Percentiles rank a stretch among this genome's conserved stretches.
Evolutionary conservation across 257 asterid species (phyloP).

Genomic region (Anisodus acutangulus): DNA sequence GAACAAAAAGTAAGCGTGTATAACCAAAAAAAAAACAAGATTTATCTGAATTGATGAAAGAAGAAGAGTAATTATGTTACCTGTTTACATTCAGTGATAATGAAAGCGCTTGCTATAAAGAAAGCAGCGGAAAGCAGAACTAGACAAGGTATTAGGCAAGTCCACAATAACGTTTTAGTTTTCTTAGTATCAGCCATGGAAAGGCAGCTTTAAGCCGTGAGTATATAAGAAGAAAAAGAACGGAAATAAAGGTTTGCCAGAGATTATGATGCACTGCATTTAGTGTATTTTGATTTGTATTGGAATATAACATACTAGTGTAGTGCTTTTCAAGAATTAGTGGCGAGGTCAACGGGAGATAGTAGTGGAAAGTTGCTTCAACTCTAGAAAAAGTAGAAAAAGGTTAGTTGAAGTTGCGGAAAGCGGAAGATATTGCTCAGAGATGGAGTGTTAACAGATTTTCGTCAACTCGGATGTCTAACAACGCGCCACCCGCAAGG

Average conservation of each 20-base stretch:
- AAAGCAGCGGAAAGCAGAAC: constrained; percentile 56
- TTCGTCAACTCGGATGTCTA: too few species aligned
- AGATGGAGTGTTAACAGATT: too few species aligned
- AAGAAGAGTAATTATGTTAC: constrained; percentile 35
- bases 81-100: constrained; percentile 55
- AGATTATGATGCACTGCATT: too few species aligned
- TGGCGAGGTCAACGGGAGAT: not conserved
- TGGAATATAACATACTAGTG: too few species aligned
- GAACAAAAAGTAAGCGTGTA: too few species aligned
- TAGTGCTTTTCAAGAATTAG: too few species aligned
- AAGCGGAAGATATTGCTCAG: not conserved
- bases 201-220: not conserved
- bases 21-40: not conserved
- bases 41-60: not conserved
- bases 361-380: constrained; percentile 20
- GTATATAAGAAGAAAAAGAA: not conserved
- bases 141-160: constrained; percentile 44
- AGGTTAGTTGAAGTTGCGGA: not conserved
- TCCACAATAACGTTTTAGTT: constrained; percentile 44
- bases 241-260: not conserved
- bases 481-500: too few species aligned
- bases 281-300: too few species aligned
- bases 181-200: constrained; percentile 40
- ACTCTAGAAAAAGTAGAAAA: not conserved
- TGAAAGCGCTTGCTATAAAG: constrained; percentile 44